phyloP scores from a whole-genome alignment of 148 eudicot species.

The Vaccinium myrtillus region DNA sequence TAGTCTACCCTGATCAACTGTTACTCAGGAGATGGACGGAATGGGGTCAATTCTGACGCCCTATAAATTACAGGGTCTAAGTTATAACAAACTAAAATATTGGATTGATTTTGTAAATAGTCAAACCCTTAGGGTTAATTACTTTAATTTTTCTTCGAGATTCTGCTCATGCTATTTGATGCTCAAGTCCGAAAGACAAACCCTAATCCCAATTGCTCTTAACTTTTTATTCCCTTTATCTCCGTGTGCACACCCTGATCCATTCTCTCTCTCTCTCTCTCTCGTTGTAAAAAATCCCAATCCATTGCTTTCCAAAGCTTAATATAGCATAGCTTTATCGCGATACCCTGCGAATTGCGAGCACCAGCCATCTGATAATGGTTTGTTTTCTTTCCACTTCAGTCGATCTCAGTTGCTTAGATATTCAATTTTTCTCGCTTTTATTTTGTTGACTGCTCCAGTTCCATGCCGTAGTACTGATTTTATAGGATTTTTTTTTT shows the following conservation, averaged over 20 bases:
- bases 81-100: no score
- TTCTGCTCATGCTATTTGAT: not conserved
- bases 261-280: not conserved
- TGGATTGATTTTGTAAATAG: no score
- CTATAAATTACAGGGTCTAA: no score
- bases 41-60: no score
- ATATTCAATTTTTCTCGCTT: no score
- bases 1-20: no score
- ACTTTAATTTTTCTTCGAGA: not conserved
- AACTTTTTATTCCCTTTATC: not conserved
- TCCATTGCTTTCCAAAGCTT: no score
- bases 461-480: not conserved
- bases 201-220: not conserved
- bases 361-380: conserved; percentile 6
- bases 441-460: not conserved
- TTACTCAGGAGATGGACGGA: no score
- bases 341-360: not conserved
- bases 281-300: not conserved
- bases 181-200: not conserved
- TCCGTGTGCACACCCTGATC: not conserved
- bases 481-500: not conserved
- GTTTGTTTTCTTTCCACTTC: conserved; percentile 14
- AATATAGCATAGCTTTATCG: not conserved
- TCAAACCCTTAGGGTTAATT: not conserved
- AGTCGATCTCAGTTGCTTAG: not conserved